phyloP scores from a whole-genome alignment of 179 eudicot genomes.

The Heliamphora pulchella region DNA sequence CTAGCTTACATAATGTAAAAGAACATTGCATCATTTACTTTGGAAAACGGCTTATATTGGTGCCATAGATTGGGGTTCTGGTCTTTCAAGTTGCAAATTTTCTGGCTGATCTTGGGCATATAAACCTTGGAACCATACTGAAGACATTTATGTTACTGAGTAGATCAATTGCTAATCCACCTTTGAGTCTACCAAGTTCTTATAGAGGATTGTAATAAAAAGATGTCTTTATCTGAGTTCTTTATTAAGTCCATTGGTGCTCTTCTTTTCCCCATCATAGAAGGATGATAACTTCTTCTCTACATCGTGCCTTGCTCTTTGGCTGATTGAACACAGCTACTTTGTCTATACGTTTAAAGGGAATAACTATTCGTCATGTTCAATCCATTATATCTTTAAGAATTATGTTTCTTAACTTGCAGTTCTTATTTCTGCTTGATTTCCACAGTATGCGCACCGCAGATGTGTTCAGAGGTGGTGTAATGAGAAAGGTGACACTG shows the following conservation, averaged over 20 bases:
- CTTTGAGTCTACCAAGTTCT: neutral
- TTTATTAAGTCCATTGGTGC: neutral
- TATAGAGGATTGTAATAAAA: neutral
- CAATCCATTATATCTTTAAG: neutral
- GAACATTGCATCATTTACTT: neutral
- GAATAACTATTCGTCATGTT: neutral
- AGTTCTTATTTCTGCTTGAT: slow-evolving; percentile 8
- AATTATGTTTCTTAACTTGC: neutral
- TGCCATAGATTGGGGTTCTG: neutral
- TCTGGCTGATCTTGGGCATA: neutral
- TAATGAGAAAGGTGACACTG: slow-evolving; percentile 84
- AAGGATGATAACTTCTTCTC: neutral
- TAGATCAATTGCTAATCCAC: neutral
- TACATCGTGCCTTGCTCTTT: neutral
- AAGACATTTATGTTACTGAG: neutral
- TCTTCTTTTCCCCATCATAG: neutral
- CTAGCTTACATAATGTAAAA: neutral
- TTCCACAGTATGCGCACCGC: slow-evolving; percentile 90
- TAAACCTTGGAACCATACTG: neutral
- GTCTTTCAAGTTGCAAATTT: neutral
- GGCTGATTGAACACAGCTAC: neutral
- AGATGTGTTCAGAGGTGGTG: slow-evolving; percentile 98
- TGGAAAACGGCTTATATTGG: neutral
- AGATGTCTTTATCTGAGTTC: neutral
- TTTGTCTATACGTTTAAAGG: neutral